Evolutionary conservation across 148 eudicot species (phyloP).

Genomic region (Rhododendron mucronatum): DNA sequence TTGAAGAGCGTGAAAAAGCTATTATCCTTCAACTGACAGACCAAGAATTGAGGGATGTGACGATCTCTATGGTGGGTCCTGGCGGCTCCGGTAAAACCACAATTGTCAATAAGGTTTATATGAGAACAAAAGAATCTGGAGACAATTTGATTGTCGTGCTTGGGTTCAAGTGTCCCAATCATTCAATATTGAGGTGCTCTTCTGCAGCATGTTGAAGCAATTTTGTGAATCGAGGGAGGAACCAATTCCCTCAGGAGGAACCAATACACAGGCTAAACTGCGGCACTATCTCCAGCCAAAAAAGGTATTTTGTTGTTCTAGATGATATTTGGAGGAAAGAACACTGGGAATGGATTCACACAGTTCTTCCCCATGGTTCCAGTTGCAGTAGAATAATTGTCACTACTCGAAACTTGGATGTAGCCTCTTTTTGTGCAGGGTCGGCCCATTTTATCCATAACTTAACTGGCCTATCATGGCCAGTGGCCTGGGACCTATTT

Average conservation of each 20-base stretch:
- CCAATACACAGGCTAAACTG: no score
- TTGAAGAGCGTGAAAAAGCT: neutral
- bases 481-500: slow-evolving; percentile 1
- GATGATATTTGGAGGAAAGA: neutral
- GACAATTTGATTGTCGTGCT: no score
- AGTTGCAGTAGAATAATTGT: slow-evolving; percentile 16
- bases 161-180: no score
- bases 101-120: no score
- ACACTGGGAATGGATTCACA: slow-evolving; percentile 11
- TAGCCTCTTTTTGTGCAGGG: slow-evolving; percentile 6
- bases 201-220: no score
- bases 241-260: no score
- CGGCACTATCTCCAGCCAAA: no score
- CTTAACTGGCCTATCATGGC: neutral
- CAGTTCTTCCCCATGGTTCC: slow-evolving; percentile 4
- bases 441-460: neutral
- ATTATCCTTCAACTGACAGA: neutral
- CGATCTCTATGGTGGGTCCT: slow-evolving; percentile 8
- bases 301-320: no score
- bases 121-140: no score
- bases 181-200: no score
- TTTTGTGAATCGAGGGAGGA: no score
- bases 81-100: no score
- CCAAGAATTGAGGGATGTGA: neutral
- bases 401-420: slow-evolving; percentile 8